Evolutionary conservation across 306 rosid genomes (phyloP).

Genomic region (Myrica gale): DNA sequence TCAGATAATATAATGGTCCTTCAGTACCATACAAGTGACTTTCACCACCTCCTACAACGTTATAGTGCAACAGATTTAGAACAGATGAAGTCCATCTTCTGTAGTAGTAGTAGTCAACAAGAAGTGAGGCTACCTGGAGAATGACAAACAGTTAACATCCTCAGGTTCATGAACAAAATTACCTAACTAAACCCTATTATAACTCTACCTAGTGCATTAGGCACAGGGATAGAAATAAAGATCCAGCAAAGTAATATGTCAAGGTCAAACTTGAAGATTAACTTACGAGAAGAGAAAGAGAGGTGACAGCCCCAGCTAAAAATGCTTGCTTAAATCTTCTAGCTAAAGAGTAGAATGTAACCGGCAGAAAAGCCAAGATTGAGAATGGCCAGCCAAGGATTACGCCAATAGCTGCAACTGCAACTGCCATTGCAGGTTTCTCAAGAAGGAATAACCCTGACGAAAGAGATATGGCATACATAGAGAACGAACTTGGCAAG

Average conservation of each 20-base stretch:
- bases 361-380: conserved; percentile 84
- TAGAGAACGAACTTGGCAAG: conserved; percentile 98
- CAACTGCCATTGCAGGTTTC: conserved; percentile 72
- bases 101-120: conserved; percentile 64
- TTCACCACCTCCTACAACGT: conserved; percentile 92
- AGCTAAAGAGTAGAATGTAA: conserved; percentile 65
- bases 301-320: conserved; percentile 66
- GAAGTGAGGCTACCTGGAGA: conserved; percentile 64
- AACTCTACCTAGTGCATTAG: conserved; percentile 1
- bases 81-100: conserved; percentile 91
- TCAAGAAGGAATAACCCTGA: conserved; percentile 90
- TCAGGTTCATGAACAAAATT: conserved; percentile 16
- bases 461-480: conserved; percentile 88
- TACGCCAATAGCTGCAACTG: conserved; percentile 80
- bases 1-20: conserved; percentile 74
- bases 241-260: conserved; percentile 3
- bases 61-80: conserved; percentile 75
- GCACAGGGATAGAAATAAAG: conserved; percentile 15
- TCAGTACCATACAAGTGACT: conserved; percentile 95
- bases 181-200: conserved; percentile 2
- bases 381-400: conserved; percentile 99
- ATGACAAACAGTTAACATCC: conserved; percentile 5
- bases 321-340: conserved; percentile 63
- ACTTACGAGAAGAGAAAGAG: conserved; percentile 81
- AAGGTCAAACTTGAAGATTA: conserved; percentile 7